These are phyloP conservation scores for Cynanchum wilfordii DNA, from an alignment of 257 asterid genomes.

Conservation along the genomic window DNA sequence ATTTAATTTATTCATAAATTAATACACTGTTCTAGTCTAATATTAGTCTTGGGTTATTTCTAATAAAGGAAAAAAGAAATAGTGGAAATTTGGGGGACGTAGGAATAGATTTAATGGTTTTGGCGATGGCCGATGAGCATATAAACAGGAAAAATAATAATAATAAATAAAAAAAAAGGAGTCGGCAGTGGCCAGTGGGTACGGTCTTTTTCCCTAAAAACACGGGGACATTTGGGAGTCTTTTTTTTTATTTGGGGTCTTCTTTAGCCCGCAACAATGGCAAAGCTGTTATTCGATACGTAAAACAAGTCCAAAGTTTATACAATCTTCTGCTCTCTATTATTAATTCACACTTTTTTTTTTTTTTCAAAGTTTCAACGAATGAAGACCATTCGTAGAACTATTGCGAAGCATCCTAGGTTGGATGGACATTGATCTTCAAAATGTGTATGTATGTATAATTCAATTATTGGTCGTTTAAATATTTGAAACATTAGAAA, in stretches of 20 bases:
- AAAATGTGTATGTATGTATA: too few relatives aligned
- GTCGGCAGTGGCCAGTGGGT: neutral
- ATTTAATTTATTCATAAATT: too few relatives aligned
- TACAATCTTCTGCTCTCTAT: too few relatives aligned
- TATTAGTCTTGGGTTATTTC: too few relatives aligned
- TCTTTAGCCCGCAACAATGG: conserved; percentile 2
- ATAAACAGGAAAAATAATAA: too few relatives aligned
- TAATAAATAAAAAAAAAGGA: neutral
- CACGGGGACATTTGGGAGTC: conserved; percentile 1
- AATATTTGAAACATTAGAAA: too few relatives aligned
- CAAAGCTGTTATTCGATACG: conserved; percentile 3
- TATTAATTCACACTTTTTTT: neutral
- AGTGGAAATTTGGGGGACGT: neutral
- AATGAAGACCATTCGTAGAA: conserved; percentile 13
- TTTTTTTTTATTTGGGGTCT: neutral
- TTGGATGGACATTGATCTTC: neutral
- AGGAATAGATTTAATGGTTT: neutral
- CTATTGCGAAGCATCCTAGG: conserved; percentile 8
- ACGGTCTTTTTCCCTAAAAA: conserved; percentile 12
- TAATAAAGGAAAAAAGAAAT: neutral
- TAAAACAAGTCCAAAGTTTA: neutral
- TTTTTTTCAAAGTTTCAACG: neutral
- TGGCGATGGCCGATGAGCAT: neutral
- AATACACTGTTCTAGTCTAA: too few relatives aligned
- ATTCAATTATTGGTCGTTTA: too few relatives aligned